Base-by-base conservation (phyloP, 2,329 filamentous ascomycete species). In the Aspergillus felis region DNA sequence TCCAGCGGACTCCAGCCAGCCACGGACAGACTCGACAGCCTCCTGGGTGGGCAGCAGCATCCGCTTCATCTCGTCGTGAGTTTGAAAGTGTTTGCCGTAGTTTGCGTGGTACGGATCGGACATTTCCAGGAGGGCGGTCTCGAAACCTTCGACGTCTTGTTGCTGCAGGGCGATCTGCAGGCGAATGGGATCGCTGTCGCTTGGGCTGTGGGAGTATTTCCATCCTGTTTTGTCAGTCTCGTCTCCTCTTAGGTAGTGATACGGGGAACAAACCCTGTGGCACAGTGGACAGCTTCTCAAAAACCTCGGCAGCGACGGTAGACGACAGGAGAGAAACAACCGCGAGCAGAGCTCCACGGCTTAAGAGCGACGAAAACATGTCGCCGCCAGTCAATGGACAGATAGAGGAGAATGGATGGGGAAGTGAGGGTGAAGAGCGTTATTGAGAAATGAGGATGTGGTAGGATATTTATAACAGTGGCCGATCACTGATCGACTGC, bases 61-160 rank as follows among this genome's bases (percentile, higher is more conserved):
- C 9, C 74, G 72, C 54, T 79, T 77, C 55, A 83, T 78, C 59
- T 82, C 78, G 9, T 80, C 73, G 7, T 78, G 76, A 14, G 66
- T 66, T 17, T 74, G 70, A 61, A 83, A 76, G 61, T 83, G 77
- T 47, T 77, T 73, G 20, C 82, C 81, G 57, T 84, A 84, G 20
- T 72, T 75, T 1, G 66, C 56, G 56, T 79, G 74, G 4, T 68
- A 71, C 0, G 82, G 82, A 0, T 81, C 79, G 1, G 81, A 82
- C 61, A 84, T 77, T 24, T 80, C 73, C 47, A 77, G 61, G 10
- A 84, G 70, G 1, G 77, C 74, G 50, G 76, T 68, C 55, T 82
- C 80, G 27, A 84, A 73, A 28, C 68, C 67, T 7, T 61, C 62
- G 24, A 64, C 61, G 57, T 75, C 62, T 17, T 73, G 64, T 61